Percentiles rank a stretch among this genome's conserved stretches.
Conservation (phyloP, 2,329 filamentous ascomycete species). For the Monosporascus sp. region DNA sequence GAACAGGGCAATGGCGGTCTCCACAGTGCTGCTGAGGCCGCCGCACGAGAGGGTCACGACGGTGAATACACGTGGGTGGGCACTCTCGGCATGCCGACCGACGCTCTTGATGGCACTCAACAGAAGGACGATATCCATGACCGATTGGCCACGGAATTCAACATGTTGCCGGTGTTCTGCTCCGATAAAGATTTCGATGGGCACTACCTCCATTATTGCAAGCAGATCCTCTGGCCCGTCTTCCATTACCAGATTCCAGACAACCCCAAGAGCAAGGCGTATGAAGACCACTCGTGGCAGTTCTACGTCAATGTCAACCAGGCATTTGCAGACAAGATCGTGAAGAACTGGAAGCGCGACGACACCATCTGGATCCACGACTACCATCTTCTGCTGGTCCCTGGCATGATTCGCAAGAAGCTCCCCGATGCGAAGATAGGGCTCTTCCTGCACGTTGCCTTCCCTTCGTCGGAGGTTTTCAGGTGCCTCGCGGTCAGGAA, state of each 20-base stretch:
- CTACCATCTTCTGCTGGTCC: slow-evolving; percentile 87
- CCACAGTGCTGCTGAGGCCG: slow-evolving; percentile 80
- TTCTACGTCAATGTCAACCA: slow-evolving; percentile 92
- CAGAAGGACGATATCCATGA: slow-evolving; percentile 82
- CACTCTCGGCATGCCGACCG: slow-evolving; percentile 89
- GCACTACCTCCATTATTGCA: slow-evolving; percentile 94
- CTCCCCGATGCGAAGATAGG: slow-evolving; percentile 91
- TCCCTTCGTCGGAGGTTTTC: slow-evolving; percentile 95
- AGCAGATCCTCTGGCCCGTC: slow-evolving; percentile 95
- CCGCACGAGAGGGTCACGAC: slow-evolving; percentile 62
- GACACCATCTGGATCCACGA: slow-evolving; percentile 95
- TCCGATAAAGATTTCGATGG: slow-evolving; percentile 91
- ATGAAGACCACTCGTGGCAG: slow-evolving; percentile 94
- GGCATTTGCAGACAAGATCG: slow-evolving; percentile 84
- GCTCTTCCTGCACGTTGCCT: slow-evolving; percentile 92
- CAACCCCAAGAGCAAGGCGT: slow-evolving; percentile 96
- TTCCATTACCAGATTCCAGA: slow-evolving; percentile 98
- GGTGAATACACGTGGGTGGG: slow-evolving; percentile 85
- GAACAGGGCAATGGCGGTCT: slow-evolving; percentile 92
- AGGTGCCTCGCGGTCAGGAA: slow-evolving; percentile 83
- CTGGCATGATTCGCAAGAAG: slow-evolving; percentile 83
- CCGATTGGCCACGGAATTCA: slow-evolving; percentile 71
- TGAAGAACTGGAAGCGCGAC: slow-evolving; percentile 88
- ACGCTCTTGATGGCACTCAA: slow-evolving; percentile 68
- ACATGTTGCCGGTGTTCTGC: slow-evolving; percentile 79